Base-by-base conservation (phyloP, 495 filamentous ascomycete genomes). In the Corynascus novoguineensis region DNA sequence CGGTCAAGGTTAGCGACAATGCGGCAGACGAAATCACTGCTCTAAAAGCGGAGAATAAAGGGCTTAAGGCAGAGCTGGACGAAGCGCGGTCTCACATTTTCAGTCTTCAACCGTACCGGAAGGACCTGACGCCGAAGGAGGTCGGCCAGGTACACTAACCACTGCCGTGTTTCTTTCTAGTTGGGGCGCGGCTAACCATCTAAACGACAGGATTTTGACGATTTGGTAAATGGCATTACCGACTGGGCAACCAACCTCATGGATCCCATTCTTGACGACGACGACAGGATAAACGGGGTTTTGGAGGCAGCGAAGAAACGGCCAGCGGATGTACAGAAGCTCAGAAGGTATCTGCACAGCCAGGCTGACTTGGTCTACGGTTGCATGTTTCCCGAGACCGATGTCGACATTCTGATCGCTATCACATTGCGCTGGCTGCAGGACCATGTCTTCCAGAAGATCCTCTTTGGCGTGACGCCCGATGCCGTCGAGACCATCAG, bases 51-150 rank as follows among this genome's bases (percentile, higher is more conserved):
- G 59, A 66, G 48, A 61, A 57, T 19, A 45, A 42, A 34, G 35
- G 21, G 11, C 40, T 67, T 7, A 50, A 44, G 56, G 55, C 58
- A 14, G 59, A 67, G 29, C 50, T 70, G 9, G 55, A 62, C 35
- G 64, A 67, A 14, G 60, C 64, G 21, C 53, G 67, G 27, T 67
- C 67, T 8, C 69, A 72, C 55, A 70, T 72, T 49, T 68, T 68
- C 53, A 66, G 63, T 12, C 64, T 72, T 5, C 68, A 71, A 57
- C 68, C 66, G 11, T 68, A 68, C 46, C 42, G 57, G 8, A 61
- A 66, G 11, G 63, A 69, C 15, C 50, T 70, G 27, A 70, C 62
- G 0, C 58, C 60, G 0, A 54, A 65, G 21, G 65, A 69, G 38
- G 63, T 64, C 38, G 61, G 60, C 29, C 55, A 54, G 44, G 65